Base-by-base conservation (phyloP, 2,329 filamentous ascomycete species). In the Diaporthe citriasiana region DNA sequence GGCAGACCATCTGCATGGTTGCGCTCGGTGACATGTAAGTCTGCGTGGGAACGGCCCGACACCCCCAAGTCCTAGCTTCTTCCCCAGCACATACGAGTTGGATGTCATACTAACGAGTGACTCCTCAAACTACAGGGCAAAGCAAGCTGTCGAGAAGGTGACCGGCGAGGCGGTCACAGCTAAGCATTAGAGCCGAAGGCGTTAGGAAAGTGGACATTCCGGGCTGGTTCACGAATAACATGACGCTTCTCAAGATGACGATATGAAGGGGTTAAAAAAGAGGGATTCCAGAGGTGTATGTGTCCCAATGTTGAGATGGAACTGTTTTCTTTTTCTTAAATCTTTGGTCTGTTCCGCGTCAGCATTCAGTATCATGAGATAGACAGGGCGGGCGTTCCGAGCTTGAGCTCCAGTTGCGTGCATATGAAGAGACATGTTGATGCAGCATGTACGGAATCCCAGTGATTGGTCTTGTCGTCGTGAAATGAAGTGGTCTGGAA, bases 1-100 rank as follows among this genome's bases (percentile, higher is more conserved):
- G 97, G 97, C 97, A 99, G 90, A 99, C 97, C 76, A 93, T 99
- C 82, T 99, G 97, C 90, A 99, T 99, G 97, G 97, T 99, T 86
- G 97, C 96, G 82, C 89, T 98, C 85, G 97, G 97, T 86, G 97
- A 98, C 87, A 95, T 97, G 95, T 97, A 87, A 89, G 95, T 91
- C 27, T 33, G n/a, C 9, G 17, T 33, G 70, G 55, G 10, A n/a
- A 35, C 40, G 15, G 19, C 17, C n/a, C n/a, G 79, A 70, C n/a
- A 74, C 69, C 66, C 51, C 74, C 77, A 57, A 45, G 53, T 72
- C 75, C 47, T 25, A 65, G 53, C 27, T n/a, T 55, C 40, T 70
- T 13, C 8, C 57, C 38, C 38, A 63, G n/a, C 45, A n/a, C 55
- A 13, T 9, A 1, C 8, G 40, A 33, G 38, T 30, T 6, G n/a